Evolutionary conservation across 495 filamentous ascomycete species (phyloP).

Genomic region (Lophium mytilinum): DNA sequence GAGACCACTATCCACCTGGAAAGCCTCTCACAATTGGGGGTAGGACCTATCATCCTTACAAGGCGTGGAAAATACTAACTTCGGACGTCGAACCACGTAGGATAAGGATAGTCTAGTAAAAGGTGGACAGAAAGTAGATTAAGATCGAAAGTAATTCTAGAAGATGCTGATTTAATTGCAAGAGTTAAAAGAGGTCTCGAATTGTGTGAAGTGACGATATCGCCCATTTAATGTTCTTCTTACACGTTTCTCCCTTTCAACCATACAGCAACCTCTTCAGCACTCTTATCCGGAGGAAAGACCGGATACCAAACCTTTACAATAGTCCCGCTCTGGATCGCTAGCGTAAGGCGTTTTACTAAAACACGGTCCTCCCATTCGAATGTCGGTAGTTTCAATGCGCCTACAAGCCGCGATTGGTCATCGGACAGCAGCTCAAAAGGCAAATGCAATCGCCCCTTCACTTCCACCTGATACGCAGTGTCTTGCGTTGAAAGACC

Average conservation of each 20-base stretch:
- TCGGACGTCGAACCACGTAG: too few relatives aligned
- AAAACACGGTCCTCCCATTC: slow-evolving; percentile 23
- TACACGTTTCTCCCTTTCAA: slow-evolving; percentile 1
- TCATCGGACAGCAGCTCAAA: slow-evolving; percentile 30
- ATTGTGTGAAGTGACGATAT: too few relatives aligned
- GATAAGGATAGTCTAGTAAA: too few relatives aligned
- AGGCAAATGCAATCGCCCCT: slow-evolving; percentile 20
- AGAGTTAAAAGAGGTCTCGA: too few relatives aligned
- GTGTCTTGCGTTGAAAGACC: slow-evolving; percentile 25
- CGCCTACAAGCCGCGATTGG: slow-evolving; percentile 20
- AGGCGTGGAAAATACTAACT: too few relatives aligned
- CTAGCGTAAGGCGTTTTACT: slow-evolving; percentile 26
- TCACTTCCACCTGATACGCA: slow-evolving; percentile 24
- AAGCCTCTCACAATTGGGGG: too few relatives aligned
- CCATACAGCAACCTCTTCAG: slow-evolving; percentile 23
- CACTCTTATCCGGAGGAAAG: slow-evolving; percentile 28
- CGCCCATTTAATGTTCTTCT: not conserved
- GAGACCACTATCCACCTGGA: too few relatives aligned
- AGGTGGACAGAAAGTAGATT: too few relatives aligned
- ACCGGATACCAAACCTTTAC: slow-evolving; percentile 29
- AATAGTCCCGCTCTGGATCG: slow-evolving; percentile 23
- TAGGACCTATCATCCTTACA: too few relatives aligned
- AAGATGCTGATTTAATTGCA: too few relatives aligned
- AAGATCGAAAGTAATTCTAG: too few relatives aligned
- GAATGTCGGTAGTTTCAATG: slow-evolving; percentile 21